These are phyloP conservation scores for Malus hybrid DNA, from an alignment of 331 rosid genomes.

Conservation along the genomic window DNA sequence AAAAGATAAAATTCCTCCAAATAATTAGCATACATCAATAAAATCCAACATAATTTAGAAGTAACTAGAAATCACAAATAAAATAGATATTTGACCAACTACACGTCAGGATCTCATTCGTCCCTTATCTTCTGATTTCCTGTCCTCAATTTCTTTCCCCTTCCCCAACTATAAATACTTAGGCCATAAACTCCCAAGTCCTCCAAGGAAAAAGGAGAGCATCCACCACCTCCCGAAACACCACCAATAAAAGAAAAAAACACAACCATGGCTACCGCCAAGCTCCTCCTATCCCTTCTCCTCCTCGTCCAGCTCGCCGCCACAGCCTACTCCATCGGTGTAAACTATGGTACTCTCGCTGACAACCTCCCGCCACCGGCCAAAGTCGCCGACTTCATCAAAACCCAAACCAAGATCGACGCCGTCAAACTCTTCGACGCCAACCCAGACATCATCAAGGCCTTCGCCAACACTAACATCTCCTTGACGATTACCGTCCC, in stretches of 20 bases:
- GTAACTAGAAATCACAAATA: background rate
- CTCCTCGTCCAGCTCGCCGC: constrained; percentile 30
- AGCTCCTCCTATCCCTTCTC: constrained; percentile 21
- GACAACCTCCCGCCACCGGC: constrained; percentile 70
- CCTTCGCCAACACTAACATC: constrained; percentile 69
- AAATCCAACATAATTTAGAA: background rate
- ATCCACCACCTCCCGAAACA: background rate
- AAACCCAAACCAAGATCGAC: constrained; percentile 50
- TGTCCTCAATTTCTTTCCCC: background rate
- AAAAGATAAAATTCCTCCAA: background rate
- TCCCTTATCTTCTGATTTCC: background rate
- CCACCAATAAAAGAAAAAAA: background rate
- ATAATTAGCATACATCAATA: background rate
- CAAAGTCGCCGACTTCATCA: constrained; percentile 57
- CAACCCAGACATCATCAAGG: constrained; percentile 64
- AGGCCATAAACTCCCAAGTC: too few species aligned
- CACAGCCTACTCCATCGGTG: constrained; percentile 48
- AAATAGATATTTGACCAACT: background rate
- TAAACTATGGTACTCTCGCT: constrained; percentile 80
- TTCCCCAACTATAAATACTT: background rate
- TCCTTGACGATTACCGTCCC: constrained; percentile 65
- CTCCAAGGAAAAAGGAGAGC: background rate
- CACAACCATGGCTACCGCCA: background rate
- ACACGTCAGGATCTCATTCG: background rate
- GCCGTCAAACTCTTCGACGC: constrained; percentile 74